Conservation (phyloP, 805 yeast genomes). For the Sugiyamaella floridensis region DNA sequence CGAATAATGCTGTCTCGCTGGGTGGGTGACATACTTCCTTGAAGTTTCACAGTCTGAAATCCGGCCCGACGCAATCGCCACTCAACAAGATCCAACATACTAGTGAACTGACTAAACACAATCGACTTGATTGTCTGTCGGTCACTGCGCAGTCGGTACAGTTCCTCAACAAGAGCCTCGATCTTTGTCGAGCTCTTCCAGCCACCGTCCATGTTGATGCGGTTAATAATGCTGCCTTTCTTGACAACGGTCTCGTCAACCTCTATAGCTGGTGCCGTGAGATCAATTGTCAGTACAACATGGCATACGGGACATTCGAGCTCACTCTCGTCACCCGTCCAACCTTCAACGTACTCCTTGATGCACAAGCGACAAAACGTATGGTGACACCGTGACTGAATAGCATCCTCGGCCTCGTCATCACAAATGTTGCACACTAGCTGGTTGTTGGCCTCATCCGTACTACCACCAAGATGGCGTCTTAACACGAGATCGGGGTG, state of each 20-base stretch:
- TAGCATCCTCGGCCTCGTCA: constrained; percentile 97
- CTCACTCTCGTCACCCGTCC: constrained; percentile 45
- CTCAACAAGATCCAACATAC: constrained; percentile 92
- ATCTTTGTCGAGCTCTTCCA: constrained; percentile 96
- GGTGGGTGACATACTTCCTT: constrained; percentile 94
- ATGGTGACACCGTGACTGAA: constrained; percentile 90
- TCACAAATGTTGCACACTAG: constrained; percentile 90
- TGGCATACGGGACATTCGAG: constrained; percentile 95
- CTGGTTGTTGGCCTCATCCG: constrained; percentile 38
- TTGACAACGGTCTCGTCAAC: constrained; percentile 53
- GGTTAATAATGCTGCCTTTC: constrained; percentile 65
- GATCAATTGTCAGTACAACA: constrained; percentile 82
- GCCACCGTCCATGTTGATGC: constrained; percentile 73
- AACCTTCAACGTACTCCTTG: constrained; percentile 78
- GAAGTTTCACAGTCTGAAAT: constrained; percentile 85
- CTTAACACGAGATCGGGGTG: constrained; percentile 94
- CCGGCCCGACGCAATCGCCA: constrained; percentile 96
- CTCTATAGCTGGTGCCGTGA: constrained; percentile 71
- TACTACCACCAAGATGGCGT: constrained; percentile 41
- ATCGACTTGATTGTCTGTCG: constrained; percentile 86
- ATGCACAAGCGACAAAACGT: constrained; percentile 89
- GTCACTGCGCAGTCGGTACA: constrained; percentile 80
- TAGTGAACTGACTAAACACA: constrained; percentile 94
- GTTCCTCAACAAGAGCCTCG: constrained; percentile 91
- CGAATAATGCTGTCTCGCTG: constrained; percentile 89